Percentiles rank a stretch among this genome's conserved stretches.
These are phyloP conservation scores for Candida piceae DNA, from an alignment of 805 yeast genomes.

Conservation along the genomic window DNA sequence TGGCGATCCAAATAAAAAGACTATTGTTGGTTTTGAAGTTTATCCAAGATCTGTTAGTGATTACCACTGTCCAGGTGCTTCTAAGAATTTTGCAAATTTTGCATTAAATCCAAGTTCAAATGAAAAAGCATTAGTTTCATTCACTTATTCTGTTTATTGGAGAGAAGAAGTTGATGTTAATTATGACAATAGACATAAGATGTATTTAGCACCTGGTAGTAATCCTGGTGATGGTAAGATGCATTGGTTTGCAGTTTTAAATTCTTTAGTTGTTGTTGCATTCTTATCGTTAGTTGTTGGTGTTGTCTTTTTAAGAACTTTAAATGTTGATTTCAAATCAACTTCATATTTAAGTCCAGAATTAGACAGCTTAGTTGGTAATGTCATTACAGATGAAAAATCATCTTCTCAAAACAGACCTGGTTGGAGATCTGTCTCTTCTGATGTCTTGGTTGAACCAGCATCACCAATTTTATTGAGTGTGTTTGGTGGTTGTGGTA, in stretches of 20 bases:
- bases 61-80: conserved; percentile 69
- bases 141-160: conserved; percentile 85
- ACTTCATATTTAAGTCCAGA: conserved; percentile 14
- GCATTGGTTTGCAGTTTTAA: conserved; percentile 75
- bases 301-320: conserved; percentile 51
- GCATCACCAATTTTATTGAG: conserved; percentile 42
- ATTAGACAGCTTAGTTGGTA: conserved; percentile 10
- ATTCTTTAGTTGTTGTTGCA: conserved; percentile 61
- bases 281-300: conserved; percentile 62
- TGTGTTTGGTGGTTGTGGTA: conserved; percentile 64
- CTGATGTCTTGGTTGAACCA: conserved; percentile 55
- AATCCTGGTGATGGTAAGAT: conserved; percentile 53
- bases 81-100: conserved; percentile 52
- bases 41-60: conserved; percentile 76
- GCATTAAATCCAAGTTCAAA: conserved; percentile 42
- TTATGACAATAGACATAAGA: conserved; percentile 69
- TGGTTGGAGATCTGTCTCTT: conserved; percentile 51
- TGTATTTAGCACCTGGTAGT: conserved; percentile 37
- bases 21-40: conserved; percentile 86
- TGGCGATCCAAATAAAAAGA: conserved; percentile 33
- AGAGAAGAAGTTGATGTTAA: conserved; percentile 66
- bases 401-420: neutral
- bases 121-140: conserved; percentile 51
- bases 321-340: conserved; percentile 41
- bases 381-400: conserved; percentile 7